A percentile compares a stretch with the other conserved stretches of the same genome.
These are phyloP conservation scores for Phylloporus scabripes DNA, from an alignment of 768 basidiomycete species.

Conservation along the genomic window DNA sequence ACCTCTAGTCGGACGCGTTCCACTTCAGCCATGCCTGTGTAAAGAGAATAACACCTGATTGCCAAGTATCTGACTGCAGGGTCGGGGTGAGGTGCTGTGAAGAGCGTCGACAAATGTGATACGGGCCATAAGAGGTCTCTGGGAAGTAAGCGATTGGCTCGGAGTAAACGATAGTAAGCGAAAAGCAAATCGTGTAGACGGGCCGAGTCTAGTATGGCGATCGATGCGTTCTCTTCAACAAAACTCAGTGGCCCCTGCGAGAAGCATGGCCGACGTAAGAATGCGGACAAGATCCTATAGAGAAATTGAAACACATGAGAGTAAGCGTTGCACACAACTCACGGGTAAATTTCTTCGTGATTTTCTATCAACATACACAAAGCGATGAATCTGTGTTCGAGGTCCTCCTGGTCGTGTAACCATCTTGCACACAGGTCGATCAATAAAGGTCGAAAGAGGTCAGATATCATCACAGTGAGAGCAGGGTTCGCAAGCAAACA, in stretches of 20 bases:
- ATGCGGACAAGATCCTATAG: slow-evolving; percentile 49
- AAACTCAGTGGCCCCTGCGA: slow-evolving; percentile 52
- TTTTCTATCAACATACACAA: slow-evolving; percentile 60
- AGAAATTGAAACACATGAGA: not conserved
- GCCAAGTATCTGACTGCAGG: slow-evolving; percentile 61
- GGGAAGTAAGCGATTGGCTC: slow-evolving; percentile 68
- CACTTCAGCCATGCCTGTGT: slow-evolving; percentile 72
- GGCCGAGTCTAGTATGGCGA: slow-evolving; percentile 32
- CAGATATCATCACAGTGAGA: slow-evolving; percentile 58
- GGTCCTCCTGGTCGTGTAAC: slow-evolving; percentile 50
- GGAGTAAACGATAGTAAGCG: slow-evolving; percentile 76
- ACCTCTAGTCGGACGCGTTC: slow-evolving; percentile 65
- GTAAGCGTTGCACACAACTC: slow-evolving; percentile 26
- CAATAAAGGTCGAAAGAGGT: slow-evolving; percentile 68
- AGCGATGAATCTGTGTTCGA: slow-evolving; percentile 51
- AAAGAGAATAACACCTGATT: slow-evolving; percentile 71
- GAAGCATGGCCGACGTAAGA: slow-evolving; percentile 42
- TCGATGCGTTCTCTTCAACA: slow-evolving; percentile 29
- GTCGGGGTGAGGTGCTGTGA: slow-evolving; percentile 54
- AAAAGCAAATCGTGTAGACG: slow-evolving; percentile 69
- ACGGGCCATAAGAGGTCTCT: slow-evolving; percentile 54
- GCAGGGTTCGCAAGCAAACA: slow-evolving; percentile 53
- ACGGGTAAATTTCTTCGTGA: slow-evolving; percentile 72
- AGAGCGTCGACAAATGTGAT: slow-evolving; percentile 37
- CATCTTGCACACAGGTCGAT: slow-evolving; percentile 79